Evolutionary conservation across 768 basidiomycete genomes (phyloP), one percentile per base, ranked within the genome.

Genomic region (Scleroderma bovista): DNA sequence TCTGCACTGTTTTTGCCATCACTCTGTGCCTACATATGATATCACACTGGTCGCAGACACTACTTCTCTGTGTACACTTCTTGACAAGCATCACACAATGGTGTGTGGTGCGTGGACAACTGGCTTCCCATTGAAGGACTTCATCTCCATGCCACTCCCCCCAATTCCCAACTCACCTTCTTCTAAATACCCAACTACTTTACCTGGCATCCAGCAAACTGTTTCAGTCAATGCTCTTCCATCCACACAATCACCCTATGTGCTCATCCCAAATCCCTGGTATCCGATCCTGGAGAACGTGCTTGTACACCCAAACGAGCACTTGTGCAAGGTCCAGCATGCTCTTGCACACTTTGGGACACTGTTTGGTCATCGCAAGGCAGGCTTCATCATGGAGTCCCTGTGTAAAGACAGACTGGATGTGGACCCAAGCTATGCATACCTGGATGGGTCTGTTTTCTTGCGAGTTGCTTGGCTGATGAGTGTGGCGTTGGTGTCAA

Each of bases 1-100:
- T 84, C 84, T 1, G 72, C 76, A 9, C 56, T 84, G 24, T 85
- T 86, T 69, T 51, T 86, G n/a, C 74, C 80, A 0, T 74, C 83
- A 1, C 48, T 81, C 37, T 65, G 74, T 12, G 72, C 72, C 2
- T 59, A 69, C 51, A n/a, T n/a, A n/a, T n/a, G n/a, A 54, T 80
- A 47, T 79, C 83, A 68, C 86, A 81, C 54, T 65, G 83, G 2
- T 79, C 78, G 0, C 75, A 79, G 50, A 69, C 68, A 3, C 63
- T 77, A 15, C 69, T 88, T 13, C 72, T 89, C n/a, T 77, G 76
- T 8, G 68, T 74, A 2, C 84, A 84, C 65, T 75, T 88, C 55
- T 66, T 74, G 7, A 66, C 70, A 19, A 66, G 67, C 16, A 71
- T 86, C 29, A 69, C 65, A n/a, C n/a, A n/a, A 1, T 77, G 75